These are phyloP conservation scores for Chloris gayana DNA, from an alignment of 176 grass and related monocot genomes.

Conservation along the genomic window DNA sequence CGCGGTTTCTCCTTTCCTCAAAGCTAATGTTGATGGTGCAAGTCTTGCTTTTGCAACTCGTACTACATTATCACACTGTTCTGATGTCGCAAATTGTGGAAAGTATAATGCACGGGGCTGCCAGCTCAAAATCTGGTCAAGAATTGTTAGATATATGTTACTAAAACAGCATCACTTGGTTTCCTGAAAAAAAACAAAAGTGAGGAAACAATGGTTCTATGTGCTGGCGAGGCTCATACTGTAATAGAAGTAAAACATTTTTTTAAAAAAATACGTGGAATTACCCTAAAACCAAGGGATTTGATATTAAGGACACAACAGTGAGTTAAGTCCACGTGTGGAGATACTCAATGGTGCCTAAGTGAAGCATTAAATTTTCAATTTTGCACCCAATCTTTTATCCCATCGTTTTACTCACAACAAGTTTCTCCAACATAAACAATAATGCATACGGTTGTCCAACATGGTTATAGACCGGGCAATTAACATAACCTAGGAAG, in stretches of 20 bases:
- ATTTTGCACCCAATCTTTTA: not conserved
- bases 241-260: conserved; percentile 2
- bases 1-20: conserved; percentile 83
- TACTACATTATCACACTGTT: conserved; percentile 78
- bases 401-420: not conserved
- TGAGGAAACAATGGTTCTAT: not conserved
- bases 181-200: not conserved
- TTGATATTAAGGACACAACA: not conserved
- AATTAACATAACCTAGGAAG: not conserved
- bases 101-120: conserved; percentile 89
- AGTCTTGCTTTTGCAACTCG: conserved; percentile 74
- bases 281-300: not conserved
- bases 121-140: conserved; percentile 96
- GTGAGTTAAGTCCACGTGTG: not conserved
- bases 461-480: not conserved
- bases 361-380: not conserved
- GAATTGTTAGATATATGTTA: conserved; percentile 41
- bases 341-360: conserved; percentile 5
- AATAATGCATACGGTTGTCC: not conserved
- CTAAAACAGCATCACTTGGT: not conserved
- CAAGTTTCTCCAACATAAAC: not conserved
- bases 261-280: not conserved
- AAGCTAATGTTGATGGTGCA: conserved; percentile 79
- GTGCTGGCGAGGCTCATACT: not conserved
- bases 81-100: conserved; percentile 78